Conservation (phyloP, 2,329 filamentous ascomycete species). For the Fonsecaea pedrosoi region DNA sequence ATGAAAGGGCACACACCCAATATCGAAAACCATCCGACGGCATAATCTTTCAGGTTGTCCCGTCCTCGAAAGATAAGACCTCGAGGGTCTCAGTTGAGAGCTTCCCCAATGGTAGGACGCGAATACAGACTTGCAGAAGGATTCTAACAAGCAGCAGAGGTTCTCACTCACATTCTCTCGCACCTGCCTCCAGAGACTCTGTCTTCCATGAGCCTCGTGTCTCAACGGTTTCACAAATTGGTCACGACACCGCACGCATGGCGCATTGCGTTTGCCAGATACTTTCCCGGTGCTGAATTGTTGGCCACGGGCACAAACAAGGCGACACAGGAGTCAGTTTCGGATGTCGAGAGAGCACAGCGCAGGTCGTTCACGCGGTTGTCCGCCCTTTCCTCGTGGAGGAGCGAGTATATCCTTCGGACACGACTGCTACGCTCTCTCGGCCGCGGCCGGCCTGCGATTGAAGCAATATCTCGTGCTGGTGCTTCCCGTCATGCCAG, state of each 20-base stretch:
- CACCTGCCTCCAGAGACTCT: conserved; percentile 87
- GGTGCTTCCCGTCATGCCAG: conserved; percentile 61
- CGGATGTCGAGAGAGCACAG: conserved; percentile 64
- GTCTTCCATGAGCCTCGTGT: conserved; percentile 81
- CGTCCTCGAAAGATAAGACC: conserved; percentile 51
- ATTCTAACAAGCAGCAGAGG: conserved; percentile 65
- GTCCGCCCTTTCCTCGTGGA: conserved; percentile 86
- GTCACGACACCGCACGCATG: conserved; percentile 92
- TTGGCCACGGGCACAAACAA: conserved; percentile 49
- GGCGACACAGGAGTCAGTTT: conserved; percentile 50
- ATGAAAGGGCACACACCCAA: conserved; percentile 58
- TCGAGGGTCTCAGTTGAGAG: conserved; percentile 59
- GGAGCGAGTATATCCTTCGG: conserved; percentile 90
- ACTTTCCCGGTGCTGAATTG: conserved; percentile 78
- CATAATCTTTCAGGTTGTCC: conserved; percentile 60
- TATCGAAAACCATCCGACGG: conserved; percentile 49
- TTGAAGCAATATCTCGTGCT: conserved; percentile 58
- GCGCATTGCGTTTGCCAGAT: conserved; percentile 89
- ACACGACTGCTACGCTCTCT: conserved; percentile 84
- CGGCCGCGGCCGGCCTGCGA: conserved; percentile 76
- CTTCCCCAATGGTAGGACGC: conserved; percentile 78
- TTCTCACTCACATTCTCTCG: conserved; percentile 88
- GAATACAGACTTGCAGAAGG: background rate
- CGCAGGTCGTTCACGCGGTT: conserved; percentile 81
- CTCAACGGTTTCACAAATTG: conserved; percentile 81